These are phyloP conservation scores for Gaeumannomyces sp. DNA, from an alignment of 2,329 filamentous ascomycete species.

Conservation along the genomic window DNA sequence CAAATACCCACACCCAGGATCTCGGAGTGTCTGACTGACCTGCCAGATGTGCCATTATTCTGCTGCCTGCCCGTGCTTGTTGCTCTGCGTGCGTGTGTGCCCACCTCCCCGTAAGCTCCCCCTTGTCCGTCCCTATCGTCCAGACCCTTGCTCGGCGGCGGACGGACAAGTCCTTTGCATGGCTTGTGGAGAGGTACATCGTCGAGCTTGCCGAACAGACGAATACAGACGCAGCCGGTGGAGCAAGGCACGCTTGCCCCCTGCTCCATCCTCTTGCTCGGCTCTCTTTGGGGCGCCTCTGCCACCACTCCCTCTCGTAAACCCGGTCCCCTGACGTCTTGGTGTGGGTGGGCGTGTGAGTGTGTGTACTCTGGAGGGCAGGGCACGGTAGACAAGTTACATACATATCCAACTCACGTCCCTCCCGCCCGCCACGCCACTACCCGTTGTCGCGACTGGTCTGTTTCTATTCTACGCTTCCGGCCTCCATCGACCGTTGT, in stretches of 20 bases:
- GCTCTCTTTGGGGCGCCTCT: conserved; percentile 1
- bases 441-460: not conserved
- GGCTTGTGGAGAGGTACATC: not conserved
- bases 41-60: not conserved
- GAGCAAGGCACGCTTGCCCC: not conserved
- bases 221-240: not conserved
- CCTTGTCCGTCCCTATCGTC: not conserved
- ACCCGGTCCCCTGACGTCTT: not conserved
- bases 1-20: not conserved
- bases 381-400: not conserved
- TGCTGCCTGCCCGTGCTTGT: not conserved
- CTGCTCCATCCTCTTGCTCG: not conserved
- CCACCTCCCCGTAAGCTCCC: not conserved
- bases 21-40: not conserved
- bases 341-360: no score
- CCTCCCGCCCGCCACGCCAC: not conserved
- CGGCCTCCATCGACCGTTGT: not conserved
- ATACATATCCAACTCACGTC: not conserved
- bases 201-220: not conserved
- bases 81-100: no score
- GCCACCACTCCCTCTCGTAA: not conserved
- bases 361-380: not conserved
- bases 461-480: not conserved
- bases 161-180: not conserved
- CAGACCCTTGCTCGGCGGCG: not conserved